Base-by-base conservation (phyloP, 441 rosid genomes). In the Populus tomentosa region DNA sequence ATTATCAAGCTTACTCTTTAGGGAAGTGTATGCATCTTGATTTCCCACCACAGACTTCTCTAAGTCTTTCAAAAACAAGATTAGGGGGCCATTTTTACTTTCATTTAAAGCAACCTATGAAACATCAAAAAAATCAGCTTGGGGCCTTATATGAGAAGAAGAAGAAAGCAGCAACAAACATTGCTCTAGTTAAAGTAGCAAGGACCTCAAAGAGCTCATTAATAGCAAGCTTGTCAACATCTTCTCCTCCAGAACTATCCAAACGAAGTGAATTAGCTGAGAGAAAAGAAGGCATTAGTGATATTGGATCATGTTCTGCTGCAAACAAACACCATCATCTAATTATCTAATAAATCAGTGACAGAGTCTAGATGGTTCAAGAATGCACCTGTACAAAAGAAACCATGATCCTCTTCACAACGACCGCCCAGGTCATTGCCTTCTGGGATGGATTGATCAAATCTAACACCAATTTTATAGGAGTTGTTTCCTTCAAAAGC, bases 401-500 rank as follows among this genome's bases (percentile, higher is more conserved):
- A 97, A 50, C 99, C 98, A 65, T 84, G 97, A 75, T 89, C 97
- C 79, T 89, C 95, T 83, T 97, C 98, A 83, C 99, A 97, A 72
- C 73, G 91, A 66, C 98, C 99, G 74, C 98, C 99, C 76, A 97
- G 97, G 84, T 92, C 93, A 79, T 87, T 94, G 88, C 99, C 99
- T 82, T 94, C 98, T 11, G 86, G 91, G 69, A 97, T 88, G 69
- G 94, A 77, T 80, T 77, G 92, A 85, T 97, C 99, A 78, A 97
- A 97, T 83, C 98, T 94, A 75, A 97, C 94, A 69, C 99, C 98
- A 79, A 97, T 82, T 82, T 97, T 97, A 56, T 98, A 95, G 75
- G 88, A 86, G 77, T 87, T 89, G 77, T 94, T 97, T 78, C 90
- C 97, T 89, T 94, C 98, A 86, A 94, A 94, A 70, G 98, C 87